Evolutionary conservation across 345 rosid genomes (phyloP), one percentile per base, ranked within the genome.

Genomic region (Melastoma malabathricum): DNA sequence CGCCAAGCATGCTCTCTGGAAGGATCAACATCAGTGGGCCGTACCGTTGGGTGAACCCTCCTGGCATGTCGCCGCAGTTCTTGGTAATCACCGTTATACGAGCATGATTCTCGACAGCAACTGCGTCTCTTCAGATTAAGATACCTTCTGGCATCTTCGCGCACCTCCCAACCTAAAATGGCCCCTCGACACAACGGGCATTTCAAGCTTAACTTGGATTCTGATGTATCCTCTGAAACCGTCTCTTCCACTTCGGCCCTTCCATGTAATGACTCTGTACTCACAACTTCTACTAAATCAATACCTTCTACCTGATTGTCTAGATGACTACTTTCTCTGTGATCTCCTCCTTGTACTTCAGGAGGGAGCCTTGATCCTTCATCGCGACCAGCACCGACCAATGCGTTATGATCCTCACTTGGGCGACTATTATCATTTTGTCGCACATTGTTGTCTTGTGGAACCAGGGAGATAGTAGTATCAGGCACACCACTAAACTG

Each of bases 141-240:
- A 76, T 84, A 87, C 8, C 66, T 76, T 66, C 98, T 73, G 41
- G 76, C 89, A 58, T 84, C 89, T 60, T 92, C 87, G 31, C 72
- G 81, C 52, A 82, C 86, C 60, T 82, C 67, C 80, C 77, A 84
- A 48, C 82, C 79, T 19, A 71, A 54, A 43, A 87, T 64, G 27
- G 72, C 59, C 55, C 98, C 98, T 10, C 98, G 77, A 52, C 98
- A 87, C 22, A 84, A 58, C 44, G 96, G 98, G 54, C 98, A 92
- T 60, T 73, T 76, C 78, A 84, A 56, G 46, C 67, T 71, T 22
- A 59, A 17, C 50, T 57, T 72, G 13, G 64, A 64, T 9, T 73
- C 73, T 23, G 72, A 44, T 2, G 67, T 63, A 49, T 65, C 72
- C 44, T 54, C 72, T 4, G 56, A 66, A 65, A 66, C 75, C 0